Conservation (phyloP, 2,329 filamentous ascomycete species). For the Epichloe scottii region DNA sequence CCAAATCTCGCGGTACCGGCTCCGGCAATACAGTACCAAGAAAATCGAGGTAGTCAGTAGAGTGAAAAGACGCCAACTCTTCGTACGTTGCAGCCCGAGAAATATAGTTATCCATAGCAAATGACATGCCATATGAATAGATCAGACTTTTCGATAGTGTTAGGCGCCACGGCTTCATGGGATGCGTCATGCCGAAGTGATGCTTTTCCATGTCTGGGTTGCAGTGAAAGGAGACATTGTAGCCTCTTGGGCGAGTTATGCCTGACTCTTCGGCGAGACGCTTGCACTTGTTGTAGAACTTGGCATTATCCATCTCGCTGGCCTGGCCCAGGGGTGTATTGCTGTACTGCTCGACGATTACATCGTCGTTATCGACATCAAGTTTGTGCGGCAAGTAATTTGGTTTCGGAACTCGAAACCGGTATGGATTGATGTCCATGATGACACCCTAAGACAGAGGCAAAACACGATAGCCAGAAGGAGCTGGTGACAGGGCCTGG, state of each 20-base stretch:
- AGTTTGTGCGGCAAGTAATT: conserved; percentile 47
- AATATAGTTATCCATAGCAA: conserved; percentile 91
- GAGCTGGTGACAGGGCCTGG: background rate
- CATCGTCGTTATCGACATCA: conserved; percentile 37
- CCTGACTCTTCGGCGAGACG: conserved; percentile 47
- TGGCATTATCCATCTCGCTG: conserved; percentile 41
- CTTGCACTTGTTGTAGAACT: conserved; percentile 45
- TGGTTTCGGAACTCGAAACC: conserved; percentile 41
- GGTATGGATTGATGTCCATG: conserved; percentile 35
- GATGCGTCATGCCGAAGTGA: conserved; percentile 92
- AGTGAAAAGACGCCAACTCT: conserved; percentile 79
- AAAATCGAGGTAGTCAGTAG: conserved; percentile 82
- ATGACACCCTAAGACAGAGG: background rate
- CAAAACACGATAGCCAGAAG: background rate
- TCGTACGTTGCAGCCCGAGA: conserved; percentile 75
- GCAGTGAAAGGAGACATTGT: conserved; percentile 89
- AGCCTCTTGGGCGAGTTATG: conserved; percentile 70
- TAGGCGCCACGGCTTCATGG: conserved; percentile 98
- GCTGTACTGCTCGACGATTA: conserved; percentile 39
- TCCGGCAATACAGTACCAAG: conserved; percentile 59
- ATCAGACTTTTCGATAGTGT: conserved; percentile 93
- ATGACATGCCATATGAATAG: conserved; percentile 87
- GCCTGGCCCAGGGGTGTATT: conserved; percentile 36
- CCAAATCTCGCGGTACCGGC: conserved; percentile 50
- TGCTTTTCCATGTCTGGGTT: conserved; percentile 92